Conservation (phyloP, 2,329 filamentous ascomycete species). For the Ophiostoma triangulosporum region DNA sequence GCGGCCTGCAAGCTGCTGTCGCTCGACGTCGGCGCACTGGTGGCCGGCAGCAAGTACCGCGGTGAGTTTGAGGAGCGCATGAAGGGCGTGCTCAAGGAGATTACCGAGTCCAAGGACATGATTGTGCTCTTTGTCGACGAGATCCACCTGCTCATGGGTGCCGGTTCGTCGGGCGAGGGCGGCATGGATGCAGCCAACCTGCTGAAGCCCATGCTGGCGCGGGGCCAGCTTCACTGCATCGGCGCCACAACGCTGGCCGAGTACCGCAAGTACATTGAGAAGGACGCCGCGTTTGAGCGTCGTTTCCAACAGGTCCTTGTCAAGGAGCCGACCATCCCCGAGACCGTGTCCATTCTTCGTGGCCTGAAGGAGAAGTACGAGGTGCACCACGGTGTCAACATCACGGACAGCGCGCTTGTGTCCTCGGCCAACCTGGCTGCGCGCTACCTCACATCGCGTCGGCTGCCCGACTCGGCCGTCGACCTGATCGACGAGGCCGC, state of each 20-base stretch:
- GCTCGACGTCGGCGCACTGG: constrained; percentile 85
- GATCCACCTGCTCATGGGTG: constrained; percentile 97
- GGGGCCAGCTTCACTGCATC: constrained; percentile 94
- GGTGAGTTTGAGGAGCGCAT: constrained; percentile 98
- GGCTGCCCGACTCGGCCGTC: constrained; percentile 91
- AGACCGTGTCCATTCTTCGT: constrained; percentile 96
- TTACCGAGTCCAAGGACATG: constrained; percentile 85
- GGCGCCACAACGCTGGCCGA: constrained; percentile 90
- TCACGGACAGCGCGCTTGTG: constrained; percentile 86
- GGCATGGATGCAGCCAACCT: constrained; percentile 98
- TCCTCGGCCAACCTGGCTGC: constrained; percentile 82
- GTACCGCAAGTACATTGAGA: constrained; percentile 98
- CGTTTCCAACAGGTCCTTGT: constrained; percentile 97
- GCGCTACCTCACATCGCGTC: constrained; percentile 79
- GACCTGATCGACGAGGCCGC: constrained; percentile 94
- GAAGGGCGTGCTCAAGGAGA: constrained; percentile 98
- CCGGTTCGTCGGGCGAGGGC: constrained; percentile 84
- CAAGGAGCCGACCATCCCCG: constrained; percentile 77
- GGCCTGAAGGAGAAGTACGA: constrained; percentile 97
- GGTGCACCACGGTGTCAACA: constrained; percentile 94
- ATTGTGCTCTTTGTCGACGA: constrained; percentile 98
- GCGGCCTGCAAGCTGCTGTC: constrained; percentile 89
- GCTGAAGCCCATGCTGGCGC: constrained; percentile 93
- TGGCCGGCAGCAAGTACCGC: constrained; percentile 95
- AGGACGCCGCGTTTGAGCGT: constrained; percentile 94